Evolutionary conservation across 2,329 filamentous ascomycete species (phyloP).

Genomic region (Leptosphaerulina australis): DNA sequence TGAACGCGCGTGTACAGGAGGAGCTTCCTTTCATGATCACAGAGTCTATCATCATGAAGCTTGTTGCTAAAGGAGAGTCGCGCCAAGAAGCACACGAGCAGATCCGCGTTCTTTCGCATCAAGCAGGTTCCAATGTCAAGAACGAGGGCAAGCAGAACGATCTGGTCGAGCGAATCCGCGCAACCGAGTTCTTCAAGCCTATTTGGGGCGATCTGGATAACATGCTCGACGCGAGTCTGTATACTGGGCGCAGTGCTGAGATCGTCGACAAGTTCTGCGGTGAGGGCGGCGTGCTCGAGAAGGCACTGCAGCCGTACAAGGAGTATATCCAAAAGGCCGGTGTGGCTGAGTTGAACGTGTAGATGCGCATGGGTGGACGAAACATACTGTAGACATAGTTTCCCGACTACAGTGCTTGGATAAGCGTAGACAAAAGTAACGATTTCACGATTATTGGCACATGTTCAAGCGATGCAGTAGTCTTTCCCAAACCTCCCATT

Average conservation of each 20-base stretch:
- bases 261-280: slow-evolving; percentile 36
- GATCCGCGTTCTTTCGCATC: slow-evolving; percentile 78
- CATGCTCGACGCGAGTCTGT: slow-evolving; percentile 68
- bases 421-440: neutral
- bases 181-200: slow-evolving; percentile 73
- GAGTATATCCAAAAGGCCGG: slow-evolving; percentile 51
- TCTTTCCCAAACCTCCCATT: neutral
- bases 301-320: slow-evolving; percentile 58
- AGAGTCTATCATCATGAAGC: slow-evolving; percentile 64
- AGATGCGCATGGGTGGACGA: neutral
- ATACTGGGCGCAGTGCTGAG: slow-evolving; percentile 59
- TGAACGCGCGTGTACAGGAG: slow-evolving; percentile 68
- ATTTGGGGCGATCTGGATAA: slow-evolving; percentile 71
- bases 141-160: slow-evolving; percentile 78
- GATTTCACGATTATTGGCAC: neutral
- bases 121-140: slow-evolving; percentile 75
- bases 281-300: slow-evolving; percentile 22
- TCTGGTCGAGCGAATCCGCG: slow-evolving; percentile 76
- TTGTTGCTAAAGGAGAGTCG: slow-evolving; percentile 71
- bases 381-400: neutral
- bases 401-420: neutral
- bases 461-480: neutral
- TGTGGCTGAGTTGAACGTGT: slow-evolving; percentile 43
- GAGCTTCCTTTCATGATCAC: slow-evolving; percentile 90
- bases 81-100: slow-evolving; percentile 86